phyloP scores from a whole-genome alignment of 2,329 filamentous ascomycete species.

The Hypocreales sp. region DNA sequence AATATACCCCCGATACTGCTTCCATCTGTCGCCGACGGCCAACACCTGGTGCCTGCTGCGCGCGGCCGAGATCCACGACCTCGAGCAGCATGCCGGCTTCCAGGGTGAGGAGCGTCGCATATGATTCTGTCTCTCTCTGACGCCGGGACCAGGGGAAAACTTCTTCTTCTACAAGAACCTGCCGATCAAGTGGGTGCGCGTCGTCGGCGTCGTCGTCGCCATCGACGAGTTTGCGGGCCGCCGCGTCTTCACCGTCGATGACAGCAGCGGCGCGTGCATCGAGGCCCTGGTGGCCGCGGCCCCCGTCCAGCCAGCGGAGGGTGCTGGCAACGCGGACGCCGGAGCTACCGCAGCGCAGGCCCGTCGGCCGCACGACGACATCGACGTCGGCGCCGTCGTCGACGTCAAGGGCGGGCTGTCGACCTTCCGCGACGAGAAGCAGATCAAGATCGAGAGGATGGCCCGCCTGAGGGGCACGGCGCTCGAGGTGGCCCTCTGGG shows the following conservation, averaged over 20 bases:
- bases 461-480: constrained; percentile 32
- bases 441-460: constrained; percentile 37
- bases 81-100: constrained; percentile 33
- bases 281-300: constrained; percentile 18
- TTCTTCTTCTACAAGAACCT: constrained; percentile 58
- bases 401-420: constrained; percentile 39
- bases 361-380: constrained; percentile 10
- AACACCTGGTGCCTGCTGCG: constrained; percentile 43
- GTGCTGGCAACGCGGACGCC: background rate
- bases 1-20: constrained; percentile 48
- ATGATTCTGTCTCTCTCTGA: constrained; percentile 3
- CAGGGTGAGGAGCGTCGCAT: too few relatives aligned
- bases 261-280: constrained; percentile 45
- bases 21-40: constrained; percentile 44
- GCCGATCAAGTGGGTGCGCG: constrained; percentile 59
- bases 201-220: constrained; percentile 55
- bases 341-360: background rate
- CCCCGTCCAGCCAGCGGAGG: too few relatives aligned
- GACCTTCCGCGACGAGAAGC: constrained; percentile 29
- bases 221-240: constrained; percentile 32
- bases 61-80: constrained; percentile 29
- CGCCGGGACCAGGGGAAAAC: constrained; percentile 24
- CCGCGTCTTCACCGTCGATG: constrained; percentile 44
- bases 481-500: constrained; percentile 44
- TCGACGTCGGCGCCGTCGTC: constrained; percentile 38